Conservation (phyloP, 441 rosid genomes). For the Adansonia rubrostipa region DNA sequence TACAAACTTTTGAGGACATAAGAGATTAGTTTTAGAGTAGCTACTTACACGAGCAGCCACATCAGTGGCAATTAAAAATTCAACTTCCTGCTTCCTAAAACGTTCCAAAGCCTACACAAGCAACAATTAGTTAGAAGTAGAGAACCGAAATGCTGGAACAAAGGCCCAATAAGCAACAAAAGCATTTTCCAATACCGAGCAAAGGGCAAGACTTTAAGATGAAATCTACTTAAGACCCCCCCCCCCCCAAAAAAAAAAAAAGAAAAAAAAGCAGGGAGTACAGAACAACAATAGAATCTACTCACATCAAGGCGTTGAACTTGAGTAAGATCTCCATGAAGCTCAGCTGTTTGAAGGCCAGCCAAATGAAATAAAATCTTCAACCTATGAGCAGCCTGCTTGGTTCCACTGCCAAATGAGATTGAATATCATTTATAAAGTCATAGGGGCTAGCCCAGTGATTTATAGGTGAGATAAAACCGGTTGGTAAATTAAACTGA, state of each 20-base stretch:
- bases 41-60: constrained; percentile 95
- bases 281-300: constrained; percentile 28
- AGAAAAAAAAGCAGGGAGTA: background rate
- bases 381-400: constrained; percentile 94
- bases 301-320: constrained; percentile 96
- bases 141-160: constrained; percentile 11
- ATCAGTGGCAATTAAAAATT: constrained; percentile 94
- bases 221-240: background rate
- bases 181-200: background rate
- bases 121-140: constrained; percentile 28
- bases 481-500: constrained; percentile 18
- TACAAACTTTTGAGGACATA: constrained; percentile 15
- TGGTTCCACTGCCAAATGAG: constrained; percentile 77
- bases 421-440: constrained; percentile 25
- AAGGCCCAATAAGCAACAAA: constrained; percentile 1
- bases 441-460: background rate
- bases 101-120: constrained; percentile 81
- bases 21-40: constrained; percentile 16
- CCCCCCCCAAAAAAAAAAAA: background rate
- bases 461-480: background rate
- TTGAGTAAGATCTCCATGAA: constrained; percentile 98
- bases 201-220: background rate
- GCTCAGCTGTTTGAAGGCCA: constrained; percentile 90
- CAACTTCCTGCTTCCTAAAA: constrained; percentile 89
- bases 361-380: constrained; percentile 89